Evolutionary conservation across 176 grass and related monocot genomes (phyloP), one percentile per base, ranked within the genome.

Genomic region (Phoenix dactylifera): DNA sequence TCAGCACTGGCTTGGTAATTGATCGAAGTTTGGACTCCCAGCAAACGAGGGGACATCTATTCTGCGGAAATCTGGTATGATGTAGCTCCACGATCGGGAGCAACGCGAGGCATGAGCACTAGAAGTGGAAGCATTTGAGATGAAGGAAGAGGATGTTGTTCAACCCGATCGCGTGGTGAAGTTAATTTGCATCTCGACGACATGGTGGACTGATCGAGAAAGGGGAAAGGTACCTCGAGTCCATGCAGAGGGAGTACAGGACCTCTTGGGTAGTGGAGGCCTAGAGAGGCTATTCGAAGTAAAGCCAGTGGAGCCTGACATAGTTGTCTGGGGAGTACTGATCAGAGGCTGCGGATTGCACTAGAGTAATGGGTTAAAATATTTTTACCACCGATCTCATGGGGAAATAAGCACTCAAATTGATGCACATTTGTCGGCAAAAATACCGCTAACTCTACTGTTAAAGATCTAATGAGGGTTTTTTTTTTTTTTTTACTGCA

Each of bases 81-180:
- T 12, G 32, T 7, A 39, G 10, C 6, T 39, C 32, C 7, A 12
- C 10, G 32, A 39, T 64, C 4, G 19, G 62, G n/a, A 51, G 62
- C 62, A 50, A 64, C 4, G 20, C 62, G 3, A 24, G 22, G 39
- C 18, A 64, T 25, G 62, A 48, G 6, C 12, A n/a, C 4, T 24
- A 25, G 6, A 49, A 65, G 20, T 65, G 16, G 48, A 65, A 24
- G 48, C 24, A 19, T 65, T 65, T 35, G 9, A 65, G 49, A 51
- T 15, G 44, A 65, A 51, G 62, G 26, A 17, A 15, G 20, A n/a
- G 35, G 61, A 50, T 22, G 12, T 32, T 16, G 35, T 50, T 64
- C 39, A 32, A 64, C 39, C 61, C 7, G 61, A 64, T 64, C 39
- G 3, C 32, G 24, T 64, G 39, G 20, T 20, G 20, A 64, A 18